These are phyloP conservation scores for Xylaria sp. DNA, from an alignment of 2,329 filamentous ascomycete species.

Conservation along the genomic window DNA sequence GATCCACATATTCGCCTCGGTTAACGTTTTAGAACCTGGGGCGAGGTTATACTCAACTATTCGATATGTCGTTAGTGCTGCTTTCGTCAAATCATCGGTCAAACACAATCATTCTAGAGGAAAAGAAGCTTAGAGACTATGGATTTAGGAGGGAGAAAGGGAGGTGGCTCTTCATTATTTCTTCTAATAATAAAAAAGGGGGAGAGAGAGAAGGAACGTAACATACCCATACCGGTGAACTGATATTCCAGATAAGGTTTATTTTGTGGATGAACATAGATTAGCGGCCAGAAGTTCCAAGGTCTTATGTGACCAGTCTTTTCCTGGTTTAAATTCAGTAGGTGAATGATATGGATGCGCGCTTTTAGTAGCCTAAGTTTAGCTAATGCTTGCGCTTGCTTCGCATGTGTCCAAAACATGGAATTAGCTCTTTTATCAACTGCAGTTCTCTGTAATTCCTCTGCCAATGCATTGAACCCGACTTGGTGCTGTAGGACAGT, in stretches of 20 bases:
- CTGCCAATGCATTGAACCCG: background rate
- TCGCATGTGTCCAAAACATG: background rate
- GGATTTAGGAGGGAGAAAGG: background rate
- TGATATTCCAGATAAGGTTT: background rate
- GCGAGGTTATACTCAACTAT: conserved; percentile 20
- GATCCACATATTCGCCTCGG: background rate
- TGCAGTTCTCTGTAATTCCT: background rate
- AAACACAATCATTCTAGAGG: background rate
- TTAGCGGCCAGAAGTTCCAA: conserved; percentile 26
- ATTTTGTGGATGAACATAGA: background rate
- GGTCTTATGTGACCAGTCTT: background rate
- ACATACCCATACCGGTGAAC: background rate
- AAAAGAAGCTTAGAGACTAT: background rate
- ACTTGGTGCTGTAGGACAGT: background rate
- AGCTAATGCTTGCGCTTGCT: background rate
- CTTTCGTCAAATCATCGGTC: background rate
- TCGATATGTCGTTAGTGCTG: background rate
- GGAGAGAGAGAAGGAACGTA: too few relatives aligned
- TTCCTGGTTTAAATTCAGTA: background rate
- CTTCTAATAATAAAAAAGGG: too few relatives aligned
- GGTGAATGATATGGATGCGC: background rate
- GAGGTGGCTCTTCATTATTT: too few relatives aligned
- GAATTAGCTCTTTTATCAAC: background rate
- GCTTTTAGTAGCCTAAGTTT: background rate
- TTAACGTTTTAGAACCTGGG: background rate